Evolutionary conservation across 176 grass and related monocot genomes (phyloP).

Genomic region (Avena insularis): DNA sequence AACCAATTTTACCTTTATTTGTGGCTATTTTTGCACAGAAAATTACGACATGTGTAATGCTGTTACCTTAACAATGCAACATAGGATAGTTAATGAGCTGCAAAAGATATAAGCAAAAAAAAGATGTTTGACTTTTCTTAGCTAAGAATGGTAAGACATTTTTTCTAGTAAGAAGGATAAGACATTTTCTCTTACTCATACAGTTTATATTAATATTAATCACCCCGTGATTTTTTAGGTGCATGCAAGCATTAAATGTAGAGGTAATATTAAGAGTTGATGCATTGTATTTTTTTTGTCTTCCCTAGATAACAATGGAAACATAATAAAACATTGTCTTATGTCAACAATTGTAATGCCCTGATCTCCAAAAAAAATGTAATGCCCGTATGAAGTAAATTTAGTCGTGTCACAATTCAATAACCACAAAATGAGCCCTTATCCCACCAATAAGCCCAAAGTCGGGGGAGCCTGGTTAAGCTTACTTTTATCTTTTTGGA

Average conservation of each 20-base stretch:
- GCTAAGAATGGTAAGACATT: neutral
- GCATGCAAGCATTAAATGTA: neutral
- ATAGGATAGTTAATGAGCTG: neutral
- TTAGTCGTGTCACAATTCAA: neutral
- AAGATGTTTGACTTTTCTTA: neutral
- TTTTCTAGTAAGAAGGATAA: neutral
- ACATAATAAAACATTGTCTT: neutral
- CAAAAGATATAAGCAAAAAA: neutral
- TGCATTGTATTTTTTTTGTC: too few species aligned
- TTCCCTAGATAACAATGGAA: neutral
- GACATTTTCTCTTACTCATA: neutral
- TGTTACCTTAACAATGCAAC: neutral
- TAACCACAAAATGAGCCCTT: neutral
- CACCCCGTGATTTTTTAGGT: neutral
- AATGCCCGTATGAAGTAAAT: neutral
- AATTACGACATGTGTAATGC: neutral
- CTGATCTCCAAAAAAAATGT: too few species aligned
- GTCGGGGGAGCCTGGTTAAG: neutral
- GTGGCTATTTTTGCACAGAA: neutral
- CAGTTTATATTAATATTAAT: neutral
- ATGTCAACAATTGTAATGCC: neutral
- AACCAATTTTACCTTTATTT: neutral
- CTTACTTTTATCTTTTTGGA: too few species aligned
- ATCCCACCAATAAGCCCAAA: neutral
- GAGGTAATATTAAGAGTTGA: neutral